Conservation (phyloP, 805 yeast species). For the Ogataea pini region DNA sequence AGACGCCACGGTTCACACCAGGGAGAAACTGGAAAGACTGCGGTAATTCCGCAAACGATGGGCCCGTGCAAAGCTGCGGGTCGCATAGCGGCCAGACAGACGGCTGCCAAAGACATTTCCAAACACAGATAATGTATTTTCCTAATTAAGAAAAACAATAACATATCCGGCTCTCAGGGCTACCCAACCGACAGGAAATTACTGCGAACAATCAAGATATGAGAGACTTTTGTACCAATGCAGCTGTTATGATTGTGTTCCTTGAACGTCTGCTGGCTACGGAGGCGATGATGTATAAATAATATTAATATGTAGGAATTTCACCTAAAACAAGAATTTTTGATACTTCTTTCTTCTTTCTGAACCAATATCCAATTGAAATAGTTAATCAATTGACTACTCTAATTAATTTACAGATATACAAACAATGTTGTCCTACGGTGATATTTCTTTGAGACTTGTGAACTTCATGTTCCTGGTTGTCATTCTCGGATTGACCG, state of each 20-base stretch:
- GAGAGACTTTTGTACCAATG: constrained; percentile 7
- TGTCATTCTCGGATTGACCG: constrained; percentile 83
- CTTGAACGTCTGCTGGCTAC: constrained; percentile 6
- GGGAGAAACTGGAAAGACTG: neutral
- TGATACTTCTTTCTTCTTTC: constrained; percentile 5
- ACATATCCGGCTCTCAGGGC: constrained; percentile 20
- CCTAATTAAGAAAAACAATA: constrained; percentile 19
- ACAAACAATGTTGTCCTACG: constrained; percentile 52
- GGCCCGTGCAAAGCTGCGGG: constrained; percentile 3
- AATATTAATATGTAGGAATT: constrained; percentile 14
- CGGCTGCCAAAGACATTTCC: constrained; percentile 5
- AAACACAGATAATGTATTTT: constrained; percentile 5
- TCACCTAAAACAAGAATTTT: constrained; percentile 9
- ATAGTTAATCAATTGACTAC: constrained; percentile 7
- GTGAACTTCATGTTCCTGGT: constrained; percentile 74
- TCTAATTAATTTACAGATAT: neutral
- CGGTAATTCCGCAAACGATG: constrained; percentile 5
- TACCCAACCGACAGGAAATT: constrained; percentile 17
- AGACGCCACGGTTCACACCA: no score
- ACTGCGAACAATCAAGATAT: constrained; percentile 11
- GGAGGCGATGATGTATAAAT: constrained; percentile 5
- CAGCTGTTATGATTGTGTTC: constrained; percentile 9
- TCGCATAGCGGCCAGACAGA: neutral
- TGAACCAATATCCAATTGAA: neutral
- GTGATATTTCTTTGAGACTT: constrained; percentile 74